phyloP scores from a whole-genome alignment of 2,329 filamentous ascomycete genomes.

The Claviceps monticola region DNA sequence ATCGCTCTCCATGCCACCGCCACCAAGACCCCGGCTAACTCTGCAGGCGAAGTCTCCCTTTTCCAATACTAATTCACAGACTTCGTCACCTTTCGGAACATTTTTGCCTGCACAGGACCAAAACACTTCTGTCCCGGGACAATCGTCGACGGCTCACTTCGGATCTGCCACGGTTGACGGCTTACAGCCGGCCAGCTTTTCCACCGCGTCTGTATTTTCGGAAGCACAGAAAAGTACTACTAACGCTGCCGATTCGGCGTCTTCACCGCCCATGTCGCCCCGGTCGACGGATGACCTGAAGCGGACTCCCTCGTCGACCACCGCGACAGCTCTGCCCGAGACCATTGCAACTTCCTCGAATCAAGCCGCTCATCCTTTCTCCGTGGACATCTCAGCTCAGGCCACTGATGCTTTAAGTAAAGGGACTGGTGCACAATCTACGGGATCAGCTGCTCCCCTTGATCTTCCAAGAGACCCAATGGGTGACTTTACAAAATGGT shows the following conservation, averaged over 20 bases:
- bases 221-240: not conserved
- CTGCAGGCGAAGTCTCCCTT: not conserved
- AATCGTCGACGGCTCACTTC: not conserved
- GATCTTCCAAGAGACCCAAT: conserved; percentile 26
- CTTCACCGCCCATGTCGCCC: not conserved
- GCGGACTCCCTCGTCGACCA: not conserved
- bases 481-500: conserved; percentile 39
- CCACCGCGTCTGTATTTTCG: not conserved
- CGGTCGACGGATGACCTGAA: not conserved
- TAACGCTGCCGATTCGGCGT: not conserved
- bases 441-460: not conserved
- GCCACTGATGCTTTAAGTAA: not conserved
- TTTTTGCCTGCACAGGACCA: not conserved
- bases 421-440: not conserved
- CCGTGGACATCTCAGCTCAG: not conserved
- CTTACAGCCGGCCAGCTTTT: not conserved
- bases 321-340: not conserved
- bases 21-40: conserved; percentile 6
- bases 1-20: conserved; percentile 5
- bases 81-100: not conserved
- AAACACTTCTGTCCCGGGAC: not conserved
- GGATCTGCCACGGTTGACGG: not conserved
- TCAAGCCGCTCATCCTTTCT: not conserved
- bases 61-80: not conserved
- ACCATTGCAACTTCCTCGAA: not conserved